Evolutionary conservation across 2,329 filamentous ascomycete genomes (phyloP).

Genomic region (Huntiella bhutanensis): DNA sequence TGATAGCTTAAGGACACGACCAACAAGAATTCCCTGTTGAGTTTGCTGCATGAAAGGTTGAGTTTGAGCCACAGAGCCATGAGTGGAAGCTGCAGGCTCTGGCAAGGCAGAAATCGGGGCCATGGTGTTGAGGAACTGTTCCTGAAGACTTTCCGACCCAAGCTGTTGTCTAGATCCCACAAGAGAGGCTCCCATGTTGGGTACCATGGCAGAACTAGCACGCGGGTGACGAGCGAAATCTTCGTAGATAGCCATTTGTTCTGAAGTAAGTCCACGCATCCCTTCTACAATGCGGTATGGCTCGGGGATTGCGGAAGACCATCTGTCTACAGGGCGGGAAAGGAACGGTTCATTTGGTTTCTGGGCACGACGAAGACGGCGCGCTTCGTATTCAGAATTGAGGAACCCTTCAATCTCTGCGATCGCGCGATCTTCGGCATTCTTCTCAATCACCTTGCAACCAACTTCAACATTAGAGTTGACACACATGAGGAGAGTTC

Average conservation of each 20-base stretch:
- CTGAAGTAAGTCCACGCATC: constrained; percentile 55
- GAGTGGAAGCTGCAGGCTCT: constrained; percentile 38
- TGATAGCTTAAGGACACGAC: constrained; percentile 38
- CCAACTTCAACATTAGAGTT: constrained; percentile 93
- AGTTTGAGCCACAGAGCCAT: constrained; percentile 29
- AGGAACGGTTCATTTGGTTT: constrained; percentile 72
- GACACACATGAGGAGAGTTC: constrained; percentile 93
- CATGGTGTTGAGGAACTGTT: constrained; percentile 36
- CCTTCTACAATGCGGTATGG: constrained; percentile 71
- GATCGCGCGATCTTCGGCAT: constrained; percentile 80
- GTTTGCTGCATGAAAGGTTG: constrained; percentile 16
- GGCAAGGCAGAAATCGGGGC: constrained; percentile 38
- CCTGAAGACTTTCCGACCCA: constrained; percentile 44
- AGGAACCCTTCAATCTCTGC: constrained; percentile 93
- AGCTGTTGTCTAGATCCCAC: constrained; percentile 43
- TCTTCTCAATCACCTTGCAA: constrained; percentile 85
- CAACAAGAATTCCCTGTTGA: constrained; percentile 32
- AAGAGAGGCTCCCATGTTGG: constrained; percentile 35
- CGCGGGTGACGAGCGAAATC: constrained; percentile 82
- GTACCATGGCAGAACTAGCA: constrained; percentile 33
- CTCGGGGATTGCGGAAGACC: constrained; percentile 84
- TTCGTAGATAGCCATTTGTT: constrained; percentile 91
- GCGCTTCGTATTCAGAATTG: constrained; percentile 56
- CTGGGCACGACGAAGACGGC: constrained; percentile 54
- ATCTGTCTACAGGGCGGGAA: constrained; percentile 64